Evolutionary conservation across 129 eudicot genomes (phyloP).

Genomic region (Arctium minus): DNA sequence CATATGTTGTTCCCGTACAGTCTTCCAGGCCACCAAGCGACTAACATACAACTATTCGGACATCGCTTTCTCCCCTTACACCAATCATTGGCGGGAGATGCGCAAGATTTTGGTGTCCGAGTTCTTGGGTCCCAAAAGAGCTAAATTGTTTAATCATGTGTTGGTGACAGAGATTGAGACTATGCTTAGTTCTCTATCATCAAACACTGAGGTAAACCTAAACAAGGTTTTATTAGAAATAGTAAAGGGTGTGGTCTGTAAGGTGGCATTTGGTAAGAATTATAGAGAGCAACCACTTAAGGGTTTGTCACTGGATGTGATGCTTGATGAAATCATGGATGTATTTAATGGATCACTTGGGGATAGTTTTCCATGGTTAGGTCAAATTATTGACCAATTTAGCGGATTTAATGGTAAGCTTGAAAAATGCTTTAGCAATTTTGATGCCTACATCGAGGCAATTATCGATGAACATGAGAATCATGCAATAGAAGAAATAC

Average conservation of each 20-base stretch:
- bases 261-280: slow-evolving; percentile 17
- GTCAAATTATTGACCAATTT: neutral
- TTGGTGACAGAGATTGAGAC: slow-evolving; percentile 16
- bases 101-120: slow-evolving; percentile 24
- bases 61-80: slow-evolving; percentile 20
- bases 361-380: slow-evolving; percentile 16
- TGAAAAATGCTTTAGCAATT: neutral
- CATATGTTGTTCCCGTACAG: slow-evolving; percentile 4
- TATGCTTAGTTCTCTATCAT: slow-evolving; percentile 1
- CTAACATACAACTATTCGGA: slow-evolving; percentile 18
- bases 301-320: slow-evolving; percentile 13
- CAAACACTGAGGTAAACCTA: slow-evolving; percentile 1
- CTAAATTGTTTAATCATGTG: neutral
- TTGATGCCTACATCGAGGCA: neutral
- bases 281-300: neutral
- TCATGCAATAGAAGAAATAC: neutral
- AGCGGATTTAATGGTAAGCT: slow-evolving; percentile 15
- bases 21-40: neutral
- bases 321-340: neutral
- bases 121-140: slow-evolving; percentile 20
- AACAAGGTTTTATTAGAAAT: neutral
- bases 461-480: slow-evolving; percentile 6
- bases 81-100: slow-evolving; percentile 11
- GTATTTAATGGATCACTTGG: slow-evolving; percentile 1
- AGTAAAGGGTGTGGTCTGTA: slow-evolving; percentile 8